Evolutionary conservation across 768 basidiomycete genomes (phyloP).

Genomic region (Lactarius akahatsu): DNA sequence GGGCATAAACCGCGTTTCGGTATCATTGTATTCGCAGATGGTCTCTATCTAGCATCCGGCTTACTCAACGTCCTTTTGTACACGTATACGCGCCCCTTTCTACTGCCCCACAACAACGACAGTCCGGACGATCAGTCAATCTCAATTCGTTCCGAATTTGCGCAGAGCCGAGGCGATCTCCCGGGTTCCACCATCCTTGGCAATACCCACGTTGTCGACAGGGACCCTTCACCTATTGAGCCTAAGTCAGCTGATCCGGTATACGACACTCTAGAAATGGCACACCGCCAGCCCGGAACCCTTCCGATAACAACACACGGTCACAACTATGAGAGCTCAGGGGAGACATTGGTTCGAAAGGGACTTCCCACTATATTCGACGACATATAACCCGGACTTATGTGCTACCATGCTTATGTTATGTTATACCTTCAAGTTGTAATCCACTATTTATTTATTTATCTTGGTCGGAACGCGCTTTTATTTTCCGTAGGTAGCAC

Average conservation of each 20-base stretch:
- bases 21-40: constrained; percentile 41
- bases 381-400: not conserved
- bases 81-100: constrained; percentile 40
- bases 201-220: not conserved
- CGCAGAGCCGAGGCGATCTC: not conserved
- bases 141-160: not conserved
- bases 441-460: not conserved
- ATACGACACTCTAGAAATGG: not conserved
- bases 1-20: constrained; percentile 36
- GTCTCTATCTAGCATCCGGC: constrained; percentile 46
- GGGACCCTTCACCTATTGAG: not conserved
- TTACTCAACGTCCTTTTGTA: constrained; percentile 45
- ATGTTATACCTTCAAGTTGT: too few species aligned
- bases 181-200: not conserved
- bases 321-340: not conserved
- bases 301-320: not conserved
- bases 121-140: not conserved
- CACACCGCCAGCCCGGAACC: not conserved
- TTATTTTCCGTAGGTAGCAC: too few species aligned
- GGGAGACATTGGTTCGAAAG: not conserved
- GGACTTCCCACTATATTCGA: not conserved
- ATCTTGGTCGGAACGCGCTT: too few species aligned
- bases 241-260: not conserved
- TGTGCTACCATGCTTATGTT: not conserved
- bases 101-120: constrained; percentile 36